Base-by-base conservation (phyloP, 768 basidiomycete genomes). In the Chalciporus piperatus region DNA sequence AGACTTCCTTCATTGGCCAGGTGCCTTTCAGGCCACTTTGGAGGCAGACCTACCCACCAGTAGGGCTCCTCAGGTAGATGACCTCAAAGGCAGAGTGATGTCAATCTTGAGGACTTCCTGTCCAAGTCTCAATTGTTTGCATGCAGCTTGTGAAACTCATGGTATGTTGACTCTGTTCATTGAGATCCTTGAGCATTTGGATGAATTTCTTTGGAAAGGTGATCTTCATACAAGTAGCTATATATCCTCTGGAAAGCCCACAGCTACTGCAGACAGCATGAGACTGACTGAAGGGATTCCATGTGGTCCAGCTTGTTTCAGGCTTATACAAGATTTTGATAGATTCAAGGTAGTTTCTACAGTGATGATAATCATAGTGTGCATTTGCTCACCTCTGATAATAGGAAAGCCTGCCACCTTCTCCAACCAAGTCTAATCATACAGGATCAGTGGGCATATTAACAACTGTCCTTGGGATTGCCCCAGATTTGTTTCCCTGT, bases 401-500 rank as follows among this genome's bases (percentile, higher is more conserved):
- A 3, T 41, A 67, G 65, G 66, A 67, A 42, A 54, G 47, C 0
- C 9, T 67, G 12, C 61, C 63, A 28, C 61, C 66, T 17, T 51
- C 57, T 27, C 52, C 56, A 11, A 41, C 8, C 17, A 27, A 43
- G 8, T 42, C 54, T 25, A 25, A 40, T 45, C 50, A 54, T 16
- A 42, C 35, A 20, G 3, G 53, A 0, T 62, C 57, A 10, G 32
- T 54, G 5, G 58, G 59, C 3, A 54, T 61, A 2, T 61, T 81
- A 1, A 42, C 59, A 13, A 71, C 70, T 30, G 51, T 79, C 0
- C 60, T 83, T 10, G 70, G 68, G 13, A 57, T 79, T 25, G 61
- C 70, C 11, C 79, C 82, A 8, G 75, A 82, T 48, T 52, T 73
- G 19, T 55, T 61, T 16, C 80, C 81, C 0, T 84, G 83, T 53